Conservation (phyloP, 495 filamentous ascomycete species). For the Hypoxylon lenormandii region DNA sequence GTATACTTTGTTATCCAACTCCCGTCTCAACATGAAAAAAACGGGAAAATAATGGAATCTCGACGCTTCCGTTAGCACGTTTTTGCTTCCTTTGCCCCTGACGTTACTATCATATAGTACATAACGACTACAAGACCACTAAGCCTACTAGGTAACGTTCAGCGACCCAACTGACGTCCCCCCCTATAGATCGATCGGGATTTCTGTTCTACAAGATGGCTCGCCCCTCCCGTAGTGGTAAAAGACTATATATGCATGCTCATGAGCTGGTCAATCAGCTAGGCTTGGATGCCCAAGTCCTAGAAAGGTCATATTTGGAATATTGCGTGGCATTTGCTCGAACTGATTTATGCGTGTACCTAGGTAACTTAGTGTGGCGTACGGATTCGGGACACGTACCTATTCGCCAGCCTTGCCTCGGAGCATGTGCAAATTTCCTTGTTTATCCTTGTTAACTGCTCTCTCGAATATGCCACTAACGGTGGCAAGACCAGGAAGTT, state of each 20-base stretch:
- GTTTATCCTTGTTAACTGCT: not conserved
- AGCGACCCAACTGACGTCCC: not conserved
- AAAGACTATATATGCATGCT: not conserved
- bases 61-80: not conserved
- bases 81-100: not conserved
- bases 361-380: conserved; percentile 1
- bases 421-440: conserved; percentile 7
- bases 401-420: not conserved
- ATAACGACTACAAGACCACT: not conserved
- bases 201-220: conserved; percentile 16
- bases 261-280: conserved; percentile 2
- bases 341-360: conserved; percentile 1
- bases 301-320: not conserved
- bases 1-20: conserved; percentile 6
- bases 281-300: not conserved
- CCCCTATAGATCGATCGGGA: not conserved
- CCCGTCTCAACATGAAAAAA: not conserved
- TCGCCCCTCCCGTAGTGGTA: conserved; percentile 13
- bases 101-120: conserved; percentile 5
- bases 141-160: not conserved
- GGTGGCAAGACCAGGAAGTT: conserved; percentile 8
- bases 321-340: not conserved
- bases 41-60: conserved; percentile 7
- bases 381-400: not conserved
- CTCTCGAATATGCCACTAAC: not conserved